Base-by-base conservation (phyloP, 2,329 filamentous ascomycete species). In the Penicillium sp. region DNA sequence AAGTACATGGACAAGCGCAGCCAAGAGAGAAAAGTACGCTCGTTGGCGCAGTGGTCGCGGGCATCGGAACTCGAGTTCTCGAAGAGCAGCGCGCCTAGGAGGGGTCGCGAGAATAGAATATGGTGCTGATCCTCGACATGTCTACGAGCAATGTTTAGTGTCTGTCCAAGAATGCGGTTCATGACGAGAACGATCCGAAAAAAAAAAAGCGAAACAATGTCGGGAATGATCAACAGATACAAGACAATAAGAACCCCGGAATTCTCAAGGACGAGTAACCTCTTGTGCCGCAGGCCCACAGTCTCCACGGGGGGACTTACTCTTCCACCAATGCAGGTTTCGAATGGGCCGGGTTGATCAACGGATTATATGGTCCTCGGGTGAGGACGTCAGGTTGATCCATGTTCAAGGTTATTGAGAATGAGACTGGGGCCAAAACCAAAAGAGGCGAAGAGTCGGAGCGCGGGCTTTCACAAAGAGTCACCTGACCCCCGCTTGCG, bases 1-100 rank as follows among this genome's bases (percentile, higher is more conserved):
- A 97, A 92, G 76, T 96, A 96, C 63, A 96, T 84, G 29, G 89
- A 86, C 2, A 97, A 82, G 4, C 92, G 86, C 18, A 97, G 84
- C 81, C 94, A 96, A 2, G 93, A 94, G 26, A 97, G 85, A 68
- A 96, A 96, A 0, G 84, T 87, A 61, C 84, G 77, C 65, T 87
- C 84, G 57, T 85, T 86, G 23, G 84, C 84, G 61, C 82, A 84
- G 70, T 86, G 84, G 61, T 87, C 84, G 54, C 84, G 75, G 6
- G 85, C 85, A 67, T 88, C 85, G 23, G 83, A 86, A 54, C 84
- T 78, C 47, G 76, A 75, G 61, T 89, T 89, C 53, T 86, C 83
- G 69, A 89, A 87, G 33, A 89, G 74, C 4, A 88, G 74, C 0
- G 83, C 77, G 18, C 81, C 81, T 18, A 83, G 72, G 21, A 84